phyloP scores from a whole-genome alignment of 176 grass and related monocot species.

The Microstegium vimineum region DNA sequence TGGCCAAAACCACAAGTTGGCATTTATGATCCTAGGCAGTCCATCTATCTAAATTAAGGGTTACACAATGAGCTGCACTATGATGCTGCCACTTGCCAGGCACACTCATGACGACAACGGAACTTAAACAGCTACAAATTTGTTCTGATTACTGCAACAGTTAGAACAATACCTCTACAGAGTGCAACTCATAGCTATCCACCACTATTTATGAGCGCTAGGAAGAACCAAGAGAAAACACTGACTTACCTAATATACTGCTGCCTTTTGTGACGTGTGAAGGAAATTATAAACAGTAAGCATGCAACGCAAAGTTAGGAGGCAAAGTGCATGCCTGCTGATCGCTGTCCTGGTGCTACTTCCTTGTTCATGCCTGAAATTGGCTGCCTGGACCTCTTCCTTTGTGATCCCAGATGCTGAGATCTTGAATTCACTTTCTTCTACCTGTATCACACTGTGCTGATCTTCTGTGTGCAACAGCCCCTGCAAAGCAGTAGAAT shows the following conservation, averaged over 20 bases:
- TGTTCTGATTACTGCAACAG: neutral
- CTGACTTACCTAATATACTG: constrained; percentile 25
- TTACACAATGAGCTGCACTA: neutral
- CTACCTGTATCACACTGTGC: neutral
- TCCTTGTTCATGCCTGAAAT: constrained; percentile 19
- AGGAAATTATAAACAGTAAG: constrained; percentile 50
- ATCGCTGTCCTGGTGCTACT: neutral
- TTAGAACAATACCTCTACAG: neutral
- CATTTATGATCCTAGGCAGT: neutral
- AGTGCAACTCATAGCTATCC: neutral
- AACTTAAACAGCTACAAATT: neutral
- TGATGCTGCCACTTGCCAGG: neutral
- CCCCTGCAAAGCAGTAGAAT: constrained; percentile 10
- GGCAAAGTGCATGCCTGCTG: constrained; percentile 54
- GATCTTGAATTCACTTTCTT: constrained; percentile 14
- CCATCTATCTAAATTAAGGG: constrained; percentile 1
- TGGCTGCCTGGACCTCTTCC: constrained; percentile 1
- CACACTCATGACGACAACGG: neutral
- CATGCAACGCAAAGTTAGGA: constrained; percentile 48
- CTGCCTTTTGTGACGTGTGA: constrained; percentile 16
- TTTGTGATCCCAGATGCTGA: constrained; percentile 18
- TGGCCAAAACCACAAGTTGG: neutral
- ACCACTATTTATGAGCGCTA: neutral
- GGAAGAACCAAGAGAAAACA: neutral
- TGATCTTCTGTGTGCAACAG: constrained; percentile 21